A percentile compares a stretch with the other conserved stretches of the same genome.
phyloP scores from a whole-genome alignment of 2,329 filamentous ascomycete genomes.

The Lithohypha guttulata region DNA sequence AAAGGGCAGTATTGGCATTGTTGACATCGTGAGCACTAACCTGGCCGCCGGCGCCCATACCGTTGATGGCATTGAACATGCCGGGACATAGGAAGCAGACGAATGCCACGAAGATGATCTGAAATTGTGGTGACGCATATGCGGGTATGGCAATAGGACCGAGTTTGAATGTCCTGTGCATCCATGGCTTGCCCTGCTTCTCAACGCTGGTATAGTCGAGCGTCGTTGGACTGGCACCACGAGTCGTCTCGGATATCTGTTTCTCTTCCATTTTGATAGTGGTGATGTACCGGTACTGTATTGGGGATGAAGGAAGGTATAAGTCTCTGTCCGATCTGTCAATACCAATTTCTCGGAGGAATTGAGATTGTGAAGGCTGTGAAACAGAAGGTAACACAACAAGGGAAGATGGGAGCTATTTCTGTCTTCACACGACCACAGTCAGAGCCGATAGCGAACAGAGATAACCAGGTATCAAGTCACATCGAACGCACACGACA shows the following conservation, averaged over 20 bases:
- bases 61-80: slow-evolving; percentile 60
- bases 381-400: background rate
- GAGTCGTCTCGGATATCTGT: slow-evolving; percentile 12
- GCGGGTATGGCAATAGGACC: slow-evolving; percentile 46
- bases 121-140: slow-evolving; percentile 63
- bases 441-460: background rate
- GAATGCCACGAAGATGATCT: slow-evolving; percentile 60
- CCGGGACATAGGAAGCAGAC: slow-evolving; percentile 63
- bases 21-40: slow-evolving; percentile 49
- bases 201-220: slow-evolving; percentile 7
- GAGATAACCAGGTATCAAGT: background rate
- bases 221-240: slow-evolving; percentile 6
- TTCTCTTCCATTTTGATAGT: slow-evolving; percentile 17
- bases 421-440: slow-evolving; percentile 1
- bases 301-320: too few species aligned
- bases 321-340: too few species aligned
- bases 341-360: slow-evolving; percentile 2
- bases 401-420: slow-evolving; percentile 1
- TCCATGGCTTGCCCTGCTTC: slow-evolving; percentile 42
- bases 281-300: too few species aligned
- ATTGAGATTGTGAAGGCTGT: background rate
- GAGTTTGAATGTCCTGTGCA: slow-evolving; percentile 53
- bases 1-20: slow-evolving; percentile 59
- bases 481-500: slow-evolving; percentile 5
- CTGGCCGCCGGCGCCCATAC: slow-evolving; percentile 55